Conservation (phyloP, 2,329 filamentous ascomycete species). For the Pseudogymnoascus sp. region DNA sequence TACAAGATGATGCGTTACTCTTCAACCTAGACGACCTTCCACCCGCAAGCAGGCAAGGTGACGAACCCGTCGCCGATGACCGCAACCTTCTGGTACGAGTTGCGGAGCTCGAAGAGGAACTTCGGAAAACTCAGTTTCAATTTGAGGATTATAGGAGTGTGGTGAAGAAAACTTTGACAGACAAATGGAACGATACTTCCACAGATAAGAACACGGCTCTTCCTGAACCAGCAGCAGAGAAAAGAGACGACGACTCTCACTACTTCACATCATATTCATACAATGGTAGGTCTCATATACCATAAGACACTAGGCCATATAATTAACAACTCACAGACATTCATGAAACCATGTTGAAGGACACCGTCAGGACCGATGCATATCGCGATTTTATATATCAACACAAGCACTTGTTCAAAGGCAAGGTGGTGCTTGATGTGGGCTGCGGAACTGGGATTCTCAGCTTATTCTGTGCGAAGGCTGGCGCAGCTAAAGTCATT, state of each 20-base stretch:
- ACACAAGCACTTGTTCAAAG: conserved; percentile 79
- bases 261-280: conserved; percentile 60
- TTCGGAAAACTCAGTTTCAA: conserved; percentile 31
- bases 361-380: conserved; percentile 76
- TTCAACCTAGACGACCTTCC: conserved; percentile 78
- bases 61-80: conserved; percentile 27
- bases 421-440: conserved; percentile 83
- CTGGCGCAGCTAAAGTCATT: conserved; percentile 77
- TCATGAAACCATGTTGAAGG: conserved; percentile 93
- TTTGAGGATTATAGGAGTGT: conserved; percentile 34
- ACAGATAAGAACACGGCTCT: conserved; percentile 29
- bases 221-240: conserved; percentile 42
- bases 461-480: conserved; percentile 89
- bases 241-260: conserved; percentile 46
- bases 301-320: neutral
- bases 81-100: conserved; percentile 27
- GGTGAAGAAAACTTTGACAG: conserved; percentile 33
- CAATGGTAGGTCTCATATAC: conserved; percentile 43
- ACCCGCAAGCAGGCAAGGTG: conserved; percentile 28
- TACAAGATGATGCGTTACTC: conserved; percentile 84
- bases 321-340: conserved; percentile 51
- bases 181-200: conserved; percentile 31
- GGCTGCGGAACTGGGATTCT: conserved; percentile 83
- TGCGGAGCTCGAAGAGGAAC: conserved; percentile 32
- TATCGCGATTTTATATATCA: conserved; percentile 94